Conservation (phyloP, 2,329 filamentous ascomycete species). For the Nannizzia gypsea region DNA sequence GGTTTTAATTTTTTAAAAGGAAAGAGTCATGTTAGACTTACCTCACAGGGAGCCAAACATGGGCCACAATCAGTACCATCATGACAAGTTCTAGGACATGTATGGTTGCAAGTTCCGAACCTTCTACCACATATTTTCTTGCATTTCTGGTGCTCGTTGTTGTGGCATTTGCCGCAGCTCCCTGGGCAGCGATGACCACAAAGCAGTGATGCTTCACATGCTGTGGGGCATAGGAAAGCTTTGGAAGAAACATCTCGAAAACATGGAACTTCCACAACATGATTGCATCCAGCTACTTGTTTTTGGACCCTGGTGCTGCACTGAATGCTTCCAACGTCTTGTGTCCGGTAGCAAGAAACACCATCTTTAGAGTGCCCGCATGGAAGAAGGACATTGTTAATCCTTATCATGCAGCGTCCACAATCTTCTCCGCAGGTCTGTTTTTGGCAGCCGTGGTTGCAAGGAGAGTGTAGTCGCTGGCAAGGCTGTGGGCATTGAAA, state of each 20-base stretch:
- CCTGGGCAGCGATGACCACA: slow-evolving; percentile 45
- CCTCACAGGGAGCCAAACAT: slow-evolving; percentile 6
- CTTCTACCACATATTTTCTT: slow-evolving; percentile 16
- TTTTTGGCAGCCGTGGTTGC: slow-evolving; percentile 32
- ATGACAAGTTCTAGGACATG: slow-evolving; percentile 7
- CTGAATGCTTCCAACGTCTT: slow-evolving; percentile 35
- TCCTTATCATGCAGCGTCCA: slow-evolving; percentile 23
- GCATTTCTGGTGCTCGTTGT: slow-evolving; percentile 41
- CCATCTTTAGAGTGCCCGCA: slow-evolving; percentile 23
- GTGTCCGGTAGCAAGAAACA: slow-evolving; percentile 30
- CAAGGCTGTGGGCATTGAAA: slow-evolving; percentile 35
- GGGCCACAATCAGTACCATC: slow-evolving; percentile 4
- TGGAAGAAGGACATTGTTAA: slow-evolving; percentile 17
- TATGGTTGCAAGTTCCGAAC: slow-evolving; percentile 6
- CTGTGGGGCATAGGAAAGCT: slow-evolving; percentile 37
- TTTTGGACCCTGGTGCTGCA: slow-evolving; percentile 41
- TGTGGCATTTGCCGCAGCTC: neutral
- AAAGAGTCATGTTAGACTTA: neutral
- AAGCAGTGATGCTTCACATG: slow-evolving; percentile 36
- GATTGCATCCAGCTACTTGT: slow-evolving; percentile 44
- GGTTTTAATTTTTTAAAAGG: neutral
- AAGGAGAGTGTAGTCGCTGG: slow-evolving; percentile 24
- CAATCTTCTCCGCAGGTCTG: slow-evolving; percentile 33
- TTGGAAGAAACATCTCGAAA: slow-evolving; percentile 32
- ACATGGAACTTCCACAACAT: slow-evolving; percentile 43